Conservation (phyloP, 768 basidiomycete genomes). For the Daedalea quercina region DNA sequence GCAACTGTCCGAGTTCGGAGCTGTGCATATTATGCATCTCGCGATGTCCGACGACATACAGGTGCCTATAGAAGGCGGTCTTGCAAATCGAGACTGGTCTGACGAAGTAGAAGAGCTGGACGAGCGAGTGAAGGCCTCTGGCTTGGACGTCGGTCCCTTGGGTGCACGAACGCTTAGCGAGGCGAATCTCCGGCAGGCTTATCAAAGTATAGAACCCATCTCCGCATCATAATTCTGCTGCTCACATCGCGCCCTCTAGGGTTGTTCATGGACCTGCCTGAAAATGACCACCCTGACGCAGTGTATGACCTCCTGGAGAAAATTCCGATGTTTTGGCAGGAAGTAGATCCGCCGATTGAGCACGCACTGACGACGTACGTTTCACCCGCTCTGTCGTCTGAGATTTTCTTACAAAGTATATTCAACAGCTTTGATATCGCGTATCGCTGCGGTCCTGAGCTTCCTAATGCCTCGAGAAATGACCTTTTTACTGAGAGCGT, state of each 20-base stretch:
- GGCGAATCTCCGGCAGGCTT: constrained; percentile 44
- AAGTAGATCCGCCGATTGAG: constrained; percentile 39
- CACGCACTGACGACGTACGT: constrained; percentile 57
- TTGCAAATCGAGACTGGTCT: constrained; percentile 24
- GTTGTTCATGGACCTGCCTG: constrained; percentile 2
- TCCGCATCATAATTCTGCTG: background rate
- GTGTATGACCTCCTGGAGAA: constrained; percentile 45
- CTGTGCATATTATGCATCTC: constrained; percentile 39
- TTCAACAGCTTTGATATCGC: constrained; percentile 53
- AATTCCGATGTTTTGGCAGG: constrained; percentile 52
- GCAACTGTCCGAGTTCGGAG: constrained; percentile 41
- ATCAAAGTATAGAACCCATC: constrained; percentile 38
- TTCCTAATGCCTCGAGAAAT: constrained; percentile 34
- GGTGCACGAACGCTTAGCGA: constrained; percentile 37
- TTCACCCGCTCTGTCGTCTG: background rate
- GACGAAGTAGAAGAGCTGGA: constrained; percentile 33
- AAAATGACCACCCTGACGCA: constrained; percentile 26
- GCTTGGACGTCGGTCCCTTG: constrained; percentile 35
- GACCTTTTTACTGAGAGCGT: constrained; percentile 52
- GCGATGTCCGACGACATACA: constrained; percentile 12
- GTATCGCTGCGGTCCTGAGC: constrained; percentile 47
- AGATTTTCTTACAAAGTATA: background rate
- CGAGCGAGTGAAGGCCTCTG: constrained; percentile 19
- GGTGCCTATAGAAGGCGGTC: background rate
- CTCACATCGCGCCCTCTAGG: background rate